A percentile compares a stretch with the other conserved stretches of the same genome.
phyloP scores from a whole-genome alignment of 176 grass and related monocot species.

The Ananas comosus region DNA sequence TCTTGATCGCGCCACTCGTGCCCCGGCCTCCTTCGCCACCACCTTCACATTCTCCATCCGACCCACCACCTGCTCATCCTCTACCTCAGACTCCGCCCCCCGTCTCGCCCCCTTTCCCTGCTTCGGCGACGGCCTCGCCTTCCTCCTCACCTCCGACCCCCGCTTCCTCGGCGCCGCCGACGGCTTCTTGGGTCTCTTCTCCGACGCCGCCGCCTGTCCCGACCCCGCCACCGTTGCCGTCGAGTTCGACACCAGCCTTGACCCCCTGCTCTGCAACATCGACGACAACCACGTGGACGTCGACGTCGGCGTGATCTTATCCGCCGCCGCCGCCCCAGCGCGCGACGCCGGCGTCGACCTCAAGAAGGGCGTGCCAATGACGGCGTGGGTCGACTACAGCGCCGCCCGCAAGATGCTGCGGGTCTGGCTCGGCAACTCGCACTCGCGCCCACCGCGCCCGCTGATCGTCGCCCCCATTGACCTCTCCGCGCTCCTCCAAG shows the following conservation, averaged over 20 bases:
- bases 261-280: constrained; percentile 24
- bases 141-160: not conserved
- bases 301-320: constrained; percentile 24
- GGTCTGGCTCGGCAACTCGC: constrained; percentile 21
- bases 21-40: too few species aligned
- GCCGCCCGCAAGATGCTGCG: not conserved
- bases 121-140: not conserved
- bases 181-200: not conserved
- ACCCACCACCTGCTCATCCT: too few species aligned
- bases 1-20: too few species aligned
- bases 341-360: constrained; percentile 24
- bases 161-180: not conserved
- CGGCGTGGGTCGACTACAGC: constrained; percentile 8
- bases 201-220: not conserved
- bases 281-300: constrained; percentile 38
- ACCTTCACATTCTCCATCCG: too few species aligned
- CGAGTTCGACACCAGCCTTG: constrained; percentile 37
- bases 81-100: too few species aligned
- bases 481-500: constrained; percentile 16
- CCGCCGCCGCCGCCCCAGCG: constrained; percentile 9
- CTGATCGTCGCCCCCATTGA: constrained; percentile 23
- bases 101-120: not conserved
- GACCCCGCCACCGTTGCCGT: constrained; percentile 1
- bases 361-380: not conserved
- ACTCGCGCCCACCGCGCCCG: constrained; percentile 6